A percentile compares a stretch with the other conserved stretches of the same genome.
phyloP scores from a whole-genome alignment of 805 yeast species.

The Yarrowia yakushimensis region DNA sequence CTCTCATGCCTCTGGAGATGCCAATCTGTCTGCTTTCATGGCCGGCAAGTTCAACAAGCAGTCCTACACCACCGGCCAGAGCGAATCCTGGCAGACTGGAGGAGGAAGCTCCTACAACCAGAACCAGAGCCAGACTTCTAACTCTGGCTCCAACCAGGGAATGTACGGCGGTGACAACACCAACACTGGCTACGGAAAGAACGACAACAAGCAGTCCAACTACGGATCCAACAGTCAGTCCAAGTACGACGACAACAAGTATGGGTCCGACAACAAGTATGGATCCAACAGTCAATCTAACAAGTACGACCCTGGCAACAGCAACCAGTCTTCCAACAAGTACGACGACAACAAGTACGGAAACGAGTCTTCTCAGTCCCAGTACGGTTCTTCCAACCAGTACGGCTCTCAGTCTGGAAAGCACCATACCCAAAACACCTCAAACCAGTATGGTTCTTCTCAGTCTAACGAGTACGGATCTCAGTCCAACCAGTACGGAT shows the following conservation, averaged over 20 bases:
- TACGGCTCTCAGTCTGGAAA: background rate
- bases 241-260: background rate
- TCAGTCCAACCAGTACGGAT: background rate
- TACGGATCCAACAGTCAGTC: background rate
- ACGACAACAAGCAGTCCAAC: background rate
- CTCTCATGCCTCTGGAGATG: conserved; percentile 3
- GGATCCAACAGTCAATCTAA: background rate
- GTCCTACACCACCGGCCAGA: conserved; percentile 15
- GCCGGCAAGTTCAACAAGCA: conserved; percentile 11
- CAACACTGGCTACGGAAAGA: background rate
- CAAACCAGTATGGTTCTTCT: background rate
- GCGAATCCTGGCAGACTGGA: conserved; percentile 17
- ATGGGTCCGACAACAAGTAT: background rate
- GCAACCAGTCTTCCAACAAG: background rate
- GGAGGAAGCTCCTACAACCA: background rate
- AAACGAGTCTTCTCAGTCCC: background rate
- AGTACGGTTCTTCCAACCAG: background rate
- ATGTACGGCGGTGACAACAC: background rate
- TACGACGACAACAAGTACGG: background rate
- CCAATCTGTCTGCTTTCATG: conserved; percentile 11
- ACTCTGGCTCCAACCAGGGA: background rate
- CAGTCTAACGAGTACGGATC: background rate
- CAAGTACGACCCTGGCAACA: background rate
- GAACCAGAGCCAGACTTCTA: background rate
- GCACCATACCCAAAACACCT: background rate